Base-by-base conservation (phyloP, 2,329 filamentous ascomycete species). In the Sporothrix globosa region DNA sequence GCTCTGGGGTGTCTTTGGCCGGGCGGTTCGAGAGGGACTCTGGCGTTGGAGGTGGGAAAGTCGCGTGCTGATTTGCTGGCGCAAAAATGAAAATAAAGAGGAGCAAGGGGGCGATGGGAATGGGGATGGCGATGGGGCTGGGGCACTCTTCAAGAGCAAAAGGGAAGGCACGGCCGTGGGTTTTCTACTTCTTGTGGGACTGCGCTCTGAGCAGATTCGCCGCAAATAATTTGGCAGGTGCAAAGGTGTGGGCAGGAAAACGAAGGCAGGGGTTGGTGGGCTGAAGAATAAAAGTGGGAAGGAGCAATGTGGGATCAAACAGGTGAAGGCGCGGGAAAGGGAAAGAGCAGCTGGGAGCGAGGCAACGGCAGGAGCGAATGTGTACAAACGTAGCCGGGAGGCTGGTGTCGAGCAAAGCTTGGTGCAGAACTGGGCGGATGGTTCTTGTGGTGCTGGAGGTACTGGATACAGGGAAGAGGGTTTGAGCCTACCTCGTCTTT, bases 21-120 rank as follows among this genome's bases (percentile, higher is more conserved):
- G 53, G 56, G 27, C 56, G 21, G 53, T 56, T 60, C n/a, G 52
- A 13, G 67, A 17, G 34, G 34, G 34, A 34, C 7, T 4, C 7
- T 34, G 34, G 34, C 7, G 76, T 78, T 79, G 78, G 79, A 76
- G 78, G 76, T 76, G 78, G 56, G 76, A 77, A 79, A 77, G 77
- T 78, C 79, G 79, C 76, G 79, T 80, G 81, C 81, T 86, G 85
- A 86, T 86, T 86, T 86, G 84, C 72, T 71, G 73, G 53, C 39
- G 67, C 60, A 70, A 65, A 54, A 39, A 24, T 52, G 53, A 54
- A 13, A 27, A 27, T 4, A 14, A 50, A 54, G 19, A 53, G 56
- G 56, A 53, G 13, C 30, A 34, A 41, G 46, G 24, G 41, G 41
- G 41, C 11, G 14, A 17, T 44, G 11, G 41, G 14, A 34, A 34